Conservation (phyloP, 257 asterid species). For the Forsythia suspensa region DNA sequence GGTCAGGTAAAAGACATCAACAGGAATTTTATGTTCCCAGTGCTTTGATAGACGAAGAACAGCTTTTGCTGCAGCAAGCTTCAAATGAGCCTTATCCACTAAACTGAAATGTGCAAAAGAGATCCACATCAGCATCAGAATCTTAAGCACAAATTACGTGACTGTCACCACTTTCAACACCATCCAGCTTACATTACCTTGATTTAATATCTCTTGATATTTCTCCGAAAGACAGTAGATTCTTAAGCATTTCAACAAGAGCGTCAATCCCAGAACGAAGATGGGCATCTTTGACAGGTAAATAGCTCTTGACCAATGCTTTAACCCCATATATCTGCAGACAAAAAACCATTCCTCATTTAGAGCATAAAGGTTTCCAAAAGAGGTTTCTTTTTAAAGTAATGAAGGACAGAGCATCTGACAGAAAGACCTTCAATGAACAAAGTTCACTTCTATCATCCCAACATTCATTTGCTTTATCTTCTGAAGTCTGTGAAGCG, state of each 20-base stretch:
- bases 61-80: constrained; percentile 97
- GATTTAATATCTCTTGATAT: constrained; percentile 66
- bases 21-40: constrained; percentile 96
- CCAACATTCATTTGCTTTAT: constrained; percentile 65
- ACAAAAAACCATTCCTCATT: constrained; percentile 5
- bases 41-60: constrained; percentile 88
- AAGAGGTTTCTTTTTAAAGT: constrained; percentile 7
- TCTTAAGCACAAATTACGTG: constrained; percentile 12
- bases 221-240: constrained; percentile 76
- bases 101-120: constrained; percentile 50
- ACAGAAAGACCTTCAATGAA: constrained; percentile 71
- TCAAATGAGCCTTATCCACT: constrained; percentile 88
- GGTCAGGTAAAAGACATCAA: constrained; percentile 76
- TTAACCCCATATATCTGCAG: constrained; percentile 90
- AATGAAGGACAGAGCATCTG: constrained; percentile 18
- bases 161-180: neutral
- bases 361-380: constrained; percentile 16
- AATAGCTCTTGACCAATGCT: constrained; percentile 93
- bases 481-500: constrained; percentile 57
- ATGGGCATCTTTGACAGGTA: constrained; percentile 93
- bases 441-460: constrained; percentile 89
- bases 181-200: constrained; percentile 48
- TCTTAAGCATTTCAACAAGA: constrained; percentile 66
- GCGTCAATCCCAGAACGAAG: constrained; percentile 89
- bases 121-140: constrained; percentile 25